Evolutionary conservation across 345 rosid genomes (phyloP), one percentile per base, ranked within the genome.

Genomic region (Brassica incana): DNA sequence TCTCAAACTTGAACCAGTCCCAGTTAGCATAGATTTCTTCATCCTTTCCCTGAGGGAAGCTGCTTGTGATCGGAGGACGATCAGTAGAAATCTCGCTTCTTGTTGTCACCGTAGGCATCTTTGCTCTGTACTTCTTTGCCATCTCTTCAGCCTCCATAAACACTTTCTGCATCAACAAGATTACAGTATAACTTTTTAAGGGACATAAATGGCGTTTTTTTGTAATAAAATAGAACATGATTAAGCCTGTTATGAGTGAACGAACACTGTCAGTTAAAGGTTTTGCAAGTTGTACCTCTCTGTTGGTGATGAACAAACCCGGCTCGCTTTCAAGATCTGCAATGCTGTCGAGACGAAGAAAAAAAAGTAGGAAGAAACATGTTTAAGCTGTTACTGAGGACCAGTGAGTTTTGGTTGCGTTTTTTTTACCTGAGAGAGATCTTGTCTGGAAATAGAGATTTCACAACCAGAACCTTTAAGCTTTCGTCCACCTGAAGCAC

Each of bases 301-400:
- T 95, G 85, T 90, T 78, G 25, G 88, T 77, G 73, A 90, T n/a
- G 72, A 95, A 86, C 10, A 95, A 82, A 43, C 97, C 99, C 1
- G 97, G 92, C 82, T 92, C 91, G 65, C 97, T 92, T 83, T 95
- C 99, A 1, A 95, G 97, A 69, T 90, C 92, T 4, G 90, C 94
- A 78, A 83, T 87, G 81, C 97, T 92, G 94, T 83, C 8, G 65
- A 82, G 48, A 48, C 43, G 0, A 30, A 72, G 2, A 27, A 29
- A 63, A 67, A 1, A 36, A 9, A 0, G 25, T 23, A 23, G 25
- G 25, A 23, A 33, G 12, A 20, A 4, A 20, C 35, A 61, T 3
- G 9, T 30, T 20, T 38, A 6, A 27, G 38, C 3, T 16, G 2
- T 11, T 71, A 25, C 3, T 6, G 2, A 11, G 20, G 40, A 23